Percentiles rank a stretch among this genome's conserved stretches.
phyloP scores from a whole-genome alignment of 805 yeast species.

The Barnettozyma salicaria region DNA sequence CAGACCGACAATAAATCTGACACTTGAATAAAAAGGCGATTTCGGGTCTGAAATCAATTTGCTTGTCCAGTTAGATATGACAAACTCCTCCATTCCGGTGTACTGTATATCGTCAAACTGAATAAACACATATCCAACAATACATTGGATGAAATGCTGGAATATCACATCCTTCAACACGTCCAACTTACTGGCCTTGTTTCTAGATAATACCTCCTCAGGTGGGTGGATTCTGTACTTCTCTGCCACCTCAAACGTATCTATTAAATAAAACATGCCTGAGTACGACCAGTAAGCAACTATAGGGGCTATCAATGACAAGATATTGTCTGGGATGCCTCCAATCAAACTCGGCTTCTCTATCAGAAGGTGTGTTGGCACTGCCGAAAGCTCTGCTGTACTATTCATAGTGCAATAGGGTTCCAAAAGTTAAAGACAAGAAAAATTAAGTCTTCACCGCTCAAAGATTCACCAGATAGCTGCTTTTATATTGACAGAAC shows the following conservation, averaged over 20 bases:
- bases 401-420: no score
- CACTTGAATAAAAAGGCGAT: slow-evolving; percentile 33
- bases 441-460: no score
- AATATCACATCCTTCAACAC: slow-evolving; percentile 77
- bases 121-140: slow-evolving; percentile 55
- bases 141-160: slow-evolving; percentile 81
- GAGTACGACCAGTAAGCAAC: slow-evolving; percentile 81
- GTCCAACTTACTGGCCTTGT: slow-evolving; percentile 61
- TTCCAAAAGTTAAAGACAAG: not conserved
- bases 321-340: slow-evolving; percentile 63
- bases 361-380: slow-evolving; percentile 12
- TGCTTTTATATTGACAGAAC: no score
- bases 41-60: slow-evolving; percentile 2
- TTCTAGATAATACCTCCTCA: slow-evolving; percentile 71
- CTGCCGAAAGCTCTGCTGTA: slow-evolving; percentile 2
- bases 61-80: slow-evolving; percentile 39
- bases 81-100: slow-evolving; percentile 46
- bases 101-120: slow-evolving; percentile 49
- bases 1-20: slow-evolving; percentile 24
- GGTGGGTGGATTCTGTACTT: slow-evolving; percentile 87
- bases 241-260: slow-evolving; percentile 69
- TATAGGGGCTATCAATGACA: slow-evolving; percentile 72
- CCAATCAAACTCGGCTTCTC: slow-evolving; percentile 41
- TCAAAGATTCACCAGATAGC: no score
- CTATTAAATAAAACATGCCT: slow-evolving; percentile 66